Conservation (phyloP, 2,329 filamentous ascomycete species). For the Plectosphaerella sp. region DNA sequence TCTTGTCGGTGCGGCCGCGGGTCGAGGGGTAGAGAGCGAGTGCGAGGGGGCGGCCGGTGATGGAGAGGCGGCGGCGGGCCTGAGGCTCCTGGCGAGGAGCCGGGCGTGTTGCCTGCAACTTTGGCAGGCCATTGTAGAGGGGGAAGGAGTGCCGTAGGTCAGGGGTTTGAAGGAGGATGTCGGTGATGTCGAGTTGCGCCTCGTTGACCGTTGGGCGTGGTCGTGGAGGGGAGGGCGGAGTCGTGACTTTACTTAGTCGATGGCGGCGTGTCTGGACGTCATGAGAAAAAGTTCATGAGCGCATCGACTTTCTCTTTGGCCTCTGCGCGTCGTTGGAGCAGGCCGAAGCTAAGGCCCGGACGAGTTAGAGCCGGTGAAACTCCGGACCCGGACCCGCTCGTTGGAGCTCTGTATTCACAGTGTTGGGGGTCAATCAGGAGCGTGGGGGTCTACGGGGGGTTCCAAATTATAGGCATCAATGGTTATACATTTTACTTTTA, state of each 20-base stretch:
- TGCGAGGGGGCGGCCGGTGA: constrained; percentile 4
- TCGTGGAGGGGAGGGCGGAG: neutral
- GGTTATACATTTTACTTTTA: neutral
- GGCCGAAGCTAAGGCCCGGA: constrained; percentile 3
- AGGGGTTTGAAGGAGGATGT: neutral
- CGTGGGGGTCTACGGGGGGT: neutral
- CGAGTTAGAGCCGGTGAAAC: constrained; percentile 11
- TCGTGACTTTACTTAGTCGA: neutral
- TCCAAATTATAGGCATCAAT: neutral
- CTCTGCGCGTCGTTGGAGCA: neutral
- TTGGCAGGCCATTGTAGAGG: constrained; percentile 30
- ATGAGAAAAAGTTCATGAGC: constrained; percentile 13
- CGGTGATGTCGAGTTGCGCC: no score
- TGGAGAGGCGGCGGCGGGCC: constrained; percentile 8
- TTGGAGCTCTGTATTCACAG: no score
- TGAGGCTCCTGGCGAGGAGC: constrained; percentile 26
- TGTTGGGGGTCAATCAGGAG: neutral
- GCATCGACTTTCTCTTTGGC: constrained; percentile 10
- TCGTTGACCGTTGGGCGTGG: neutral
- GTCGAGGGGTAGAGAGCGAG: neutral
- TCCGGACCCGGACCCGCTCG: constrained; percentile 3
- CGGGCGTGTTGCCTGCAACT: constrained; percentile 41
- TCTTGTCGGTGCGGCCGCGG: constrained; percentile 11
- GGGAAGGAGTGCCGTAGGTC: neutral
- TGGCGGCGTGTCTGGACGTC: constrained; percentile 11